Conservation (phyloP, 1,284 basidiomycete genomes). For the Malassezia sp. region DNA sequence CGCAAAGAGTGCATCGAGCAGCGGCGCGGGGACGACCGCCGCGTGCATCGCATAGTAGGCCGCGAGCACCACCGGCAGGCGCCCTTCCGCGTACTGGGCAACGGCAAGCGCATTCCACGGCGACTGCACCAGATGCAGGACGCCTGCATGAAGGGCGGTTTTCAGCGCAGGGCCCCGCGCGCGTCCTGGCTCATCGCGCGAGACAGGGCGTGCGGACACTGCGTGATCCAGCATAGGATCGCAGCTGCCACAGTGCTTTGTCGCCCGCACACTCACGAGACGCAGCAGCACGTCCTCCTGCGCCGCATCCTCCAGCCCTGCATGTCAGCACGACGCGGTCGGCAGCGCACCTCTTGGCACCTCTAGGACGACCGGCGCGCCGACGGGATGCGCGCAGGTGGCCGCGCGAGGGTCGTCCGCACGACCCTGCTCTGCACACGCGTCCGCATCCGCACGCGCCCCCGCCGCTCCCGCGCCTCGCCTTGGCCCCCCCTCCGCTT, state of each 20-base stretch:
- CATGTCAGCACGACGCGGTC: too few relatives aligned
- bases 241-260: too few relatives aligned
- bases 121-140: slow-evolving; percentile 14
- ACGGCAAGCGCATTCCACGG: slow-evolving; percentile 5
- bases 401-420: too few relatives aligned
- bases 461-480: too few relatives aligned
- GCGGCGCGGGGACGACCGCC: neutral
- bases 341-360: too few relatives aligned
- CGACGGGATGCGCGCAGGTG: neutral
- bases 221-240: neutral
- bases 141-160: slow-evolving; percentile 29
- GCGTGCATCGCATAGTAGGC: slow-evolving; percentile 2
- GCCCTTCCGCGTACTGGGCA: neutral
- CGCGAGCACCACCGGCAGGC: slow-evolving; percentile 3
- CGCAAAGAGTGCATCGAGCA: slow-evolving; percentile 4
- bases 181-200: too few relatives aligned
- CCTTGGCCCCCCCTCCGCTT: too few relatives aligned
- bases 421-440: too few relatives aligned
- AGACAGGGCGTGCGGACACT: too few relatives aligned
- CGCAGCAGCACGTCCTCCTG: slow-evolving; percentile 29
- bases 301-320: slow-evolving; percentile 38
- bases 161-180: neutral
- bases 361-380: slow-evolving; percentile 9
- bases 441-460: too few relatives aligned
- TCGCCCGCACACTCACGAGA: too few relatives aligned